Conservation (phyloP, 2,329 filamentous ascomycete species). For the Curvularia verruculosa region DNA sequence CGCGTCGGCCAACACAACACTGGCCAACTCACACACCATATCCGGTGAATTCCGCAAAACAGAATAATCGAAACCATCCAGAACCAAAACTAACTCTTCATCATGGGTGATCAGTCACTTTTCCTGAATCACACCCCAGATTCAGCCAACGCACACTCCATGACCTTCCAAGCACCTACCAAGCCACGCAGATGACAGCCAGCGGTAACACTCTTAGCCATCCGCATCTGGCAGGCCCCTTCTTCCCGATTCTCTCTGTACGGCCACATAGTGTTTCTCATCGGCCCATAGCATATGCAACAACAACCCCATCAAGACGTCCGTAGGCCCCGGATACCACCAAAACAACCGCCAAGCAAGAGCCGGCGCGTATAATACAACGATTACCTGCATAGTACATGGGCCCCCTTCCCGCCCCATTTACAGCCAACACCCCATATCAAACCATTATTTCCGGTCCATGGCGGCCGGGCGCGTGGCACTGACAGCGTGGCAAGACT, state of each 20-base stretch:
- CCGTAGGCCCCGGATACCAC: too few relatives aligned
- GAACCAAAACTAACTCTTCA: constrained; percentile 27
- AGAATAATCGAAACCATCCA: constrained; percentile 37
- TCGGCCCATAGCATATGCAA: too few relatives aligned
- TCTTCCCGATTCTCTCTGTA: too few relatives aligned
- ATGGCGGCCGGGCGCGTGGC: too few relatives aligned
- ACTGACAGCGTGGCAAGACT: constrained; percentile 36
- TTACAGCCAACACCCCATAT: constrained; percentile 49
- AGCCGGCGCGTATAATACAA: constrained; percentile 4
- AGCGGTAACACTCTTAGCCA: constrained; percentile 36
- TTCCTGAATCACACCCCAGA: constrained; percentile 13
- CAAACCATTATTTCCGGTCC: constrained; percentile 51
- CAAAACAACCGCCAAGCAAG: neutral
- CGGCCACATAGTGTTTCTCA: too few relatives aligned
- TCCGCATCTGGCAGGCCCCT: too few relatives aligned
- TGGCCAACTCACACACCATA: constrained; percentile 7
- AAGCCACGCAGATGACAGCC: constrained; percentile 28
- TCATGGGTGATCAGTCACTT: constrained; percentile 25
- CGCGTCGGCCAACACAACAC: constrained; percentile 22
- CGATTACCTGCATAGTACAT: constrained; percentile 51
- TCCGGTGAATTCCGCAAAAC: constrained; percentile 28
- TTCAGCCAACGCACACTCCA: neutral
- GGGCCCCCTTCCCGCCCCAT: too few relatives aligned
- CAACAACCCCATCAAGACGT: too few relatives aligned
- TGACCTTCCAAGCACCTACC: constrained; percentile 32